These are phyloP conservation scores for Aphanomyces euteiches DNA, from an alignment of 352 stramenopile genomes.

Conservation along the genomic window DNA sequence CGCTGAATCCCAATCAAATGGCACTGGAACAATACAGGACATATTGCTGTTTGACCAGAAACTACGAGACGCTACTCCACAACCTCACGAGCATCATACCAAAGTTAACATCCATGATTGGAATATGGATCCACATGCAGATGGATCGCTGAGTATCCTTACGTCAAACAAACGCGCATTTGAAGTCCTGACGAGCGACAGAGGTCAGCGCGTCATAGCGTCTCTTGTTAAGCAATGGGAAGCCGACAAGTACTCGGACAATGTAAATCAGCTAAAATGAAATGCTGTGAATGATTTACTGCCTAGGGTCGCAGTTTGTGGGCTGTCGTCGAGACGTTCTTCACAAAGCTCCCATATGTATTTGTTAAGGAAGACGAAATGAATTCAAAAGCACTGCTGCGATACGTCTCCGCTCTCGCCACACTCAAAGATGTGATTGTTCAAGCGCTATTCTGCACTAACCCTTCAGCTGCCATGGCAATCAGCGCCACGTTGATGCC, in stretches of 20 bases:
- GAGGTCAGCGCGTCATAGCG: constrained; percentile 51
- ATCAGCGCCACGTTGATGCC: constrained; percentile 21
- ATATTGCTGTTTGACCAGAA: constrained; percentile 71
- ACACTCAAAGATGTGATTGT: constrained; percentile 51
- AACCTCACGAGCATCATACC: constrained; percentile 21
- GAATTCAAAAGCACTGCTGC: constrained; percentile 48
- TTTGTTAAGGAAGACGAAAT: constrained; percentile 46
- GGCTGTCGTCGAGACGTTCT: constrained; percentile 65
- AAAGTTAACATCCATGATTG: constrained; percentile 33
- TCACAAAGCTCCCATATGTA: constrained; percentile 49
- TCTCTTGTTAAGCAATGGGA: constrained; percentile 63
- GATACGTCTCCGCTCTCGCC: constrained; percentile 56
- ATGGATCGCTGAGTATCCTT: not conserved
- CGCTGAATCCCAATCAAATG: constrained; percentile 11
- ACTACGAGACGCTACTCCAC: constrained; percentile 42
- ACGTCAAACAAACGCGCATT: constrained; percentile 34
- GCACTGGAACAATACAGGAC: constrained; percentile 38
- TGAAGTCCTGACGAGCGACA: constrained; percentile 64
- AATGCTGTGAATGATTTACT: too few species aligned
- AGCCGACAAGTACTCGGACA: constrained; percentile 29
- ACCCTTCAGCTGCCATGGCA: not conserved
- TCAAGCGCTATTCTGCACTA: constrained; percentile 35
- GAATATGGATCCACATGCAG: constrained; percentile 26
- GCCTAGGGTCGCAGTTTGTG: constrained; percentile 43
- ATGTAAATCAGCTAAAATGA: not conserved